Conservation (phyloP, 371 early-diverging fungal species). For the Agmasoma carcini region DNA sequence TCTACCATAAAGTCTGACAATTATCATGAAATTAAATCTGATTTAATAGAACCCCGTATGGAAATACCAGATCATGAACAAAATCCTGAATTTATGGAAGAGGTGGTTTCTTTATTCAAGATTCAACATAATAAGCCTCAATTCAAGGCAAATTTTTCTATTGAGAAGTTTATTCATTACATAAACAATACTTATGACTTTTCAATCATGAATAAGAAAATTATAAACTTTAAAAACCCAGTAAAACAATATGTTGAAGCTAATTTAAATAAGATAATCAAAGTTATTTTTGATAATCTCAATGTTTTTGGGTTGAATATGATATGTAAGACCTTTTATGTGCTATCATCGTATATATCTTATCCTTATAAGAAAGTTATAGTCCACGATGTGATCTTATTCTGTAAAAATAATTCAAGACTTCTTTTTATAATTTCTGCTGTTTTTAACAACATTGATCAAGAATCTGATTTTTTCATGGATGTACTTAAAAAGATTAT, state of each 20-base stretch:
- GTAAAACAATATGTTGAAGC: constrained; percentile 11
- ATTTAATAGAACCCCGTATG: neutral
- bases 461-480: constrained; percentile 6
- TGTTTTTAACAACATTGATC: constrained; percentile 28
- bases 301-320: constrained; percentile 12
- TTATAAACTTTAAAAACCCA: constrained; percentile 13
- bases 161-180: constrained; percentile 23
- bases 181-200: constrained; percentile 6
- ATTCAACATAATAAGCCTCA: constrained; percentile 9
- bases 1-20: neutral
- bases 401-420: constrained; percentile 12
- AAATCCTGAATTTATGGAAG: neutral
- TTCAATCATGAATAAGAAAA: constrained; percentile 11
- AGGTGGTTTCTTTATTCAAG: constrained; percentile 6
- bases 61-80: neutral
- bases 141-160: constrained; percentile 5
- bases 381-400: constrained; percentile 28
- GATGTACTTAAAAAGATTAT: constrained; percentile 15
- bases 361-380: constrained; percentile 30
- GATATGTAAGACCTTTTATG: constrained; percentile 31
- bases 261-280: constrained; percentile 10
- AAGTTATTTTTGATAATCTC: constrained; percentile 19
- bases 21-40: neutral
- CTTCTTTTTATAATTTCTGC: constrained; percentile 20
- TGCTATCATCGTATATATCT: constrained; percentile 17